Conservation (phyloP, 257 asterid genomes). For the Solanum pennellii region DNA sequence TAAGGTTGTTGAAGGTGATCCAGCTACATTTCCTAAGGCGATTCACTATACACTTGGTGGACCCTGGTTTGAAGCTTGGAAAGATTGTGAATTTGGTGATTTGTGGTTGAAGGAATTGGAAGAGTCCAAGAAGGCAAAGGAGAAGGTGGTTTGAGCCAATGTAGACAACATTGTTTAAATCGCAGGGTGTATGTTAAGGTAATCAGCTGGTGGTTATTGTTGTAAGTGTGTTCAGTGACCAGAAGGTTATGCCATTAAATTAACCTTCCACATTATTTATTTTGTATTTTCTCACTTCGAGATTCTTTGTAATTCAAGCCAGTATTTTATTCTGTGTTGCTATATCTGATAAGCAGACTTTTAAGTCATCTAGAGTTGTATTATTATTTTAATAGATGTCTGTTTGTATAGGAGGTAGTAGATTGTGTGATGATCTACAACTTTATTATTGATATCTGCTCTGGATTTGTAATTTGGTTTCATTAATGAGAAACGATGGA, state of each 20-base stretch:
- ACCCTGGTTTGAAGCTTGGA: constrained; percentile 92
- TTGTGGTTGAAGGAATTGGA: constrained; percentile 74
- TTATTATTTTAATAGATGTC: background rate
- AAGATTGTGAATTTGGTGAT: constrained; percentile 81
- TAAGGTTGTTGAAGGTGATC: constrained; percentile 51
- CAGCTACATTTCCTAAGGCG: constrained; percentile 51
- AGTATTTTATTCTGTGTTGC: background rate
- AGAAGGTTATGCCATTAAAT: background rate
- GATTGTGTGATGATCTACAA: background rate
- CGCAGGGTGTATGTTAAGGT: background rate
- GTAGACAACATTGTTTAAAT: background rate
- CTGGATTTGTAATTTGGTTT: background rate
- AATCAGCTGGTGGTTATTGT: background rate
- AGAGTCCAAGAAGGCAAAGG: constrained; percentile 30
- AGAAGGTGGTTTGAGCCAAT: background rate
- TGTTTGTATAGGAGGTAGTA: background rate
- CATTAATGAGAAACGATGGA: background rate
- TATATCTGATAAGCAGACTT: background rate
- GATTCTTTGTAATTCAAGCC: background rate
- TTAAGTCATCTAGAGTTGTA: background rate
- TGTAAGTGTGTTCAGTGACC: background rate
- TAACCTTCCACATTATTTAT: background rate
- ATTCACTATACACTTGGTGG: constrained; percentile 84
- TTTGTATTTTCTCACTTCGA: background rate
- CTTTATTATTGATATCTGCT: background rate